Percentiles rank a stretch among this genome's conserved stretches.
Conservation (phyloP, 2,329 filamentous ascomycete species). For the Ophiostoma sp. region DNA sequence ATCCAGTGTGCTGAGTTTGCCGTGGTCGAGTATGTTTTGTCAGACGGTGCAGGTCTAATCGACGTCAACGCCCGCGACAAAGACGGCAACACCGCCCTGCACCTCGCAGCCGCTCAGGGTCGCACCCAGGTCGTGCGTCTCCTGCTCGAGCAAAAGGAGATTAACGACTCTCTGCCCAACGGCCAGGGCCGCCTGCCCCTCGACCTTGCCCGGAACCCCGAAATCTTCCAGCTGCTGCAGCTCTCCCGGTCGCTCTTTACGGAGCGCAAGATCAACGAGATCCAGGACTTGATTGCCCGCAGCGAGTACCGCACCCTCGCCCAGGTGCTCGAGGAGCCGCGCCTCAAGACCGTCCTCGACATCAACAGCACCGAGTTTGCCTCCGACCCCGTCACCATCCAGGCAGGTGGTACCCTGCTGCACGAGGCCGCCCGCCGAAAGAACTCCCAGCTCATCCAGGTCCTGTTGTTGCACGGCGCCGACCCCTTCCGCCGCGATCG, state of each 20-base stretch:
- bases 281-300: conserved; percentile 73
- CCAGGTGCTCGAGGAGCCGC: conserved; percentile 76
- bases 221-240: conserved; percentile 94
- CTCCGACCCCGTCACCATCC: conserved; percentile 73
- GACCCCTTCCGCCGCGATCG: conserved; percentile 94
- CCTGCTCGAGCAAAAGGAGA: conserved; percentile 75
- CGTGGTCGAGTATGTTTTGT: conserved; percentile 93
- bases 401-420: conserved; percentile 85
- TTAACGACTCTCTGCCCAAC: conserved; percentile 88
- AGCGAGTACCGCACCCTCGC: conserved; percentile 78
- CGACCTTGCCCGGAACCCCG: conserved; percentile 85
- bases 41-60: conserved; percentile 64
- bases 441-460: conserved; percentile 83
- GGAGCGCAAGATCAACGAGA: conserved; percentile 78
- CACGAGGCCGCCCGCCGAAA: conserved; percentile 90
- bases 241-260: conserved; percentile 86
- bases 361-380: conserved; percentile 90
- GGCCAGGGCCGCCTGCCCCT: conserved; percentile 80
- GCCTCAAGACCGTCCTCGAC: conserved; percentile 83
- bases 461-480: conserved; percentile 87
- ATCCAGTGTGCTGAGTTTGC: conserved; percentile 92
- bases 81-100: conserved; percentile 91
- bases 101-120: conserved; percentile 81
- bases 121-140: conserved; percentile 78
- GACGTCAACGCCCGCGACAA: conserved; percentile 89